These are phyloP conservation scores for Pleoardoris graminearum DNA, from an alignment of 2,329 filamentous ascomycete species.

Conservation along the genomic window DNA sequence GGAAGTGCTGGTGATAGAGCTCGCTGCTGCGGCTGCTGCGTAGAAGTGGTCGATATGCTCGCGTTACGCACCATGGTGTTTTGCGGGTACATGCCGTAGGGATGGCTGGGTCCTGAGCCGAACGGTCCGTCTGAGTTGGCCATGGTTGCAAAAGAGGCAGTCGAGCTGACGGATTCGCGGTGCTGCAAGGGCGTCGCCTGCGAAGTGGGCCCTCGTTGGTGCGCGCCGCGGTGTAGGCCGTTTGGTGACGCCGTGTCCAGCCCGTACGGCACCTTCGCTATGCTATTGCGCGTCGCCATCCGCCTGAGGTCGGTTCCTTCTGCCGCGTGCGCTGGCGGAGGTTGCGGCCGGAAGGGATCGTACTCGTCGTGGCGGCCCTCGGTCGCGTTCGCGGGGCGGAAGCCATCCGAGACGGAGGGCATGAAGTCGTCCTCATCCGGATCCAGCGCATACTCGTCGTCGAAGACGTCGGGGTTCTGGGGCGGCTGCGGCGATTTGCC, in stretches of 20 bases:
- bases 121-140: constrained; percentile 65
- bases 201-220: constrained; percentile 31
- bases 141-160: constrained; percentile 49
- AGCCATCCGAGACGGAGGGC: constrained; percentile 51
- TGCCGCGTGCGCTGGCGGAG: constrained; percentile 13
- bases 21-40: constrained; percentile 61
- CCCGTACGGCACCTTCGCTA: constrained; percentile 36
- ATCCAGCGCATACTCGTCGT: constrained; percentile 53
- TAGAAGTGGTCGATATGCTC: constrained; percentile 74
- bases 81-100: constrained; percentile 84
- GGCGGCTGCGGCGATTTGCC: constrained; percentile 34
- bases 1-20: constrained; percentile 67
- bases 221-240: constrained; percentile 11
- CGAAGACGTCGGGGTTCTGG: constrained; percentile 51
- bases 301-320: constrained; percentile 32
- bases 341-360: constrained; percentile 27
- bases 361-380: constrained; percentile 16
- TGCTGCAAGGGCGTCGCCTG: constrained; percentile 36
- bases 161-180: constrained; percentile 43
- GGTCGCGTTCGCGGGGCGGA: constrained; percentile 44
- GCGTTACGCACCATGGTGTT: constrained; percentile 58
- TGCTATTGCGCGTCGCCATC: constrained; percentile 44
- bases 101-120: constrained; percentile 76
- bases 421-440: constrained; percentile 48
- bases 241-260: constrained; percentile 26